These are phyloP conservation scores for Gracilaria caudata DNA, from an alignment of 23 red algal species.

Conservation along the genomic window DNA sequence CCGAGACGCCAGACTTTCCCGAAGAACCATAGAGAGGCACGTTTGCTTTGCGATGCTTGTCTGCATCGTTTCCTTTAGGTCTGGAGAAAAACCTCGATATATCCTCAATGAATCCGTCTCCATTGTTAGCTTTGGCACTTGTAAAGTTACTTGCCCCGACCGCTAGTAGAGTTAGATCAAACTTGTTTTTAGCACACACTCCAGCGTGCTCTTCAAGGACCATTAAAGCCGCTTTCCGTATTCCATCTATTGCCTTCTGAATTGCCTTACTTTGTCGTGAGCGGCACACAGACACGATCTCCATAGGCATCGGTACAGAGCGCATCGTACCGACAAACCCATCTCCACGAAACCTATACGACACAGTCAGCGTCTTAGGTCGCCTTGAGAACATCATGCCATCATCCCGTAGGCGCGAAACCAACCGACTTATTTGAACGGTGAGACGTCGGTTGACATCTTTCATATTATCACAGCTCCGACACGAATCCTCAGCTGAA, in stretches of 20 bases:
- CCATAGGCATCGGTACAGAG: slow-evolving; percentile 45
- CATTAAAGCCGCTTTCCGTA: neutral
- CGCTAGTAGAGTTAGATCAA: slow-evolving; percentile 48
- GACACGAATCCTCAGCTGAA: slow-evolving; percentile 47
- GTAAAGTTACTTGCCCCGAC: slow-evolving; percentile 58
- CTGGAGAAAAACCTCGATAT: slow-evolving; percentile 24
- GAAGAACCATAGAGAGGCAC: neutral
- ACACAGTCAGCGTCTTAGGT: slow-evolving; percentile 49
- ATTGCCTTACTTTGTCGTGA: slow-evolving; percentile 12
- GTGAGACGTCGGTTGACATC: slow-evolving; percentile 33
- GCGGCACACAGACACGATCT: slow-evolving; percentile 46
- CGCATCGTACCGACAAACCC: slow-evolving; percentile 28
- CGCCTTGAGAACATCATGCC: slow-evolving; percentile 19
- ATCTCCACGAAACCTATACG: slow-evolving; percentile 55
- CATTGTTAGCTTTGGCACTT: neutral
- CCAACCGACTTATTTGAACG: slow-evolving; percentile 20
- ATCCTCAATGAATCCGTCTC: neutral
- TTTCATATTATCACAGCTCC: slow-evolving; percentile 31
- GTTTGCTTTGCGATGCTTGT: neutral
- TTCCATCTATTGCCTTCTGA: slow-evolving; percentile 12
- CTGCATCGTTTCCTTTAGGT: neutral
- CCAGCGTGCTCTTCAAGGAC: slow-evolving; percentile 53
- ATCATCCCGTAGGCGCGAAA: slow-evolving; percentile 31
- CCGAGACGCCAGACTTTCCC: neutral
- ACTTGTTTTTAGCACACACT: slow-evolving; percentile 3